These are phyloP conservation scores for Logfia minima DNA, from an alignment of 129 eudicot genomes.

Conservation along the genomic window DNA sequence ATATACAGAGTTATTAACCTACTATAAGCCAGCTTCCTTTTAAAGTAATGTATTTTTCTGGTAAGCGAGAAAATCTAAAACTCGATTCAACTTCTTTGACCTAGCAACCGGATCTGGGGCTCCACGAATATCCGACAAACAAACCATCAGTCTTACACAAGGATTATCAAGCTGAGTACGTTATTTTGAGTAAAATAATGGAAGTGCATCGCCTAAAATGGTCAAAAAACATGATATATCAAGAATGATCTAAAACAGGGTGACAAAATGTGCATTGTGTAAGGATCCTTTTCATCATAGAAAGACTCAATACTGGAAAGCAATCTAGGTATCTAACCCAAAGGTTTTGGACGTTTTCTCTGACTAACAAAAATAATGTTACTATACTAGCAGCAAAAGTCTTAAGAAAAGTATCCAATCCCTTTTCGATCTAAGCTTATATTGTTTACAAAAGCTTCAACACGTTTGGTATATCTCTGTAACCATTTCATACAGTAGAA, in stretches of 20 bases:
- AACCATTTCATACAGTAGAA: background rate
- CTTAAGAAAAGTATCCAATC: background rate
- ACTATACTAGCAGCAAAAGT: background rate
- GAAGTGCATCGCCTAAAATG: too few relatives aligned
- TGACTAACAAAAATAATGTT: background rate
- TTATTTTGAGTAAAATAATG: background rate
- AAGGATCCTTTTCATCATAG: background rate
- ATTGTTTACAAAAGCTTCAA: background rate
- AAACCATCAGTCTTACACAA: too few relatives aligned
- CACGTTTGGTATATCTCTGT: slow-evolving; percentile 3
- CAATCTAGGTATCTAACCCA: slow-evolving; percentile 9
- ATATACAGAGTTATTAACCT: background rate
- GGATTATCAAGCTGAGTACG: too few relatives aligned
- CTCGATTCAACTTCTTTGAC: too few relatives aligned
- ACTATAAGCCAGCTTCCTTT: background rate
- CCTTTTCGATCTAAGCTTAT: background rate
- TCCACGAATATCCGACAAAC: too few relatives aligned
- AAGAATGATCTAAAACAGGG: too few relatives aligned
- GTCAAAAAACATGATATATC: too few relatives aligned
- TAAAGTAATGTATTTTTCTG: background rate
- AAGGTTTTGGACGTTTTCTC: background rate
- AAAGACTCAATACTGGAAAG: background rate
- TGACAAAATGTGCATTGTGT: too few relatives aligned
- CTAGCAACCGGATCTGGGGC: too few relatives aligned
- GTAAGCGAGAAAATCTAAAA: too few relatives aligned